Evolutionary conservation across 257 asterid species (phyloP), one percentile per base, ranked within the genome.

Genomic region (Salvia miltiorrhiza): DNA sequence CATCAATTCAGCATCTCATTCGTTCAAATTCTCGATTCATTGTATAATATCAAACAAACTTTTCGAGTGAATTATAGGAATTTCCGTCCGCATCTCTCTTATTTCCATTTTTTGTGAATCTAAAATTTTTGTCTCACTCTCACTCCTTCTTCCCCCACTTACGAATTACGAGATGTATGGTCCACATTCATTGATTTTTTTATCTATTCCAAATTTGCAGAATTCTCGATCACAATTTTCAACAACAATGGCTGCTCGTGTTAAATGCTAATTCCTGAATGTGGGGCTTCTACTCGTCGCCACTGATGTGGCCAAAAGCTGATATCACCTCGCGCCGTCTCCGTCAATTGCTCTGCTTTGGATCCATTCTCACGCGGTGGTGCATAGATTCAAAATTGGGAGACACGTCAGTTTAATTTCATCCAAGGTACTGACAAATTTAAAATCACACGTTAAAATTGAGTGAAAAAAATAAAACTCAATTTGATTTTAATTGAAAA

Each of bases 211-310:
- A n/a, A 23, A 43, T 37, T 56, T 69, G 74, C 79, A 73, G 61
- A 14, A 26, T 55, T 28, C 40, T 55, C 40, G 40, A 12, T 14
- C 39, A 5, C 39, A 24, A 5, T 24, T 26, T 43, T 21, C 43
- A 37, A 17, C 16, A 67, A 17, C 86, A 17, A 84, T 82, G 95
- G 96, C 79, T 12, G 47, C 67, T n/a, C n/a, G n/a, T 62, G 73
- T 49, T 73, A 82, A 65, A 40, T 64, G 65, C 82, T 84, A 87
- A 73, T 26, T 85, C 64, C 14, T 82, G 74, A 90, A 84, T 48
- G 90, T 83, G 21, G 97, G 95, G 52, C 75, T 92, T 53, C 77
- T 92, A 11, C 80, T 92, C 9, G 63, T 82, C 14, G 97, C 91
- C 64, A 92, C 98, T 44, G 60, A 90, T 0, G 75, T 82, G 77